Evolutionary conservation across 139 green algal species (phyloP).

Genomic region (Nannochloris sp.): DNA sequence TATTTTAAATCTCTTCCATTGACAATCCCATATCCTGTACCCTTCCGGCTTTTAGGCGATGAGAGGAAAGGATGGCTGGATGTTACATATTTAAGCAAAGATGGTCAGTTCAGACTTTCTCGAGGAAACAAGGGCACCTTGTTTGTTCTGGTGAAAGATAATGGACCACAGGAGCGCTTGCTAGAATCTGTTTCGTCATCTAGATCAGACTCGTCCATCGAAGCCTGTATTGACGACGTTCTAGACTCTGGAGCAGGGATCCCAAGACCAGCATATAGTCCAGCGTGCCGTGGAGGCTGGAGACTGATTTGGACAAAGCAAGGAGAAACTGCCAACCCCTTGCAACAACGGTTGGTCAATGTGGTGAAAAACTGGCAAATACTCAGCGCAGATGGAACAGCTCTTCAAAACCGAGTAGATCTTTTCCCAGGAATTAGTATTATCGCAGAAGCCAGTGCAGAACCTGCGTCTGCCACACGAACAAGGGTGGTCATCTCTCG

Average conservation of each 20-base stretch:
- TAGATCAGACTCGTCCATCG: conserved; percentile 3
- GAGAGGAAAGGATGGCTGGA: conserved; percentile 90
- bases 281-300: conserved; percentile 45
- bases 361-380: conserved; percentile 49
- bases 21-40: conserved; percentile 90
- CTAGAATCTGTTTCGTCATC: conserved; percentile 22
- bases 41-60: conserved; percentile 87
- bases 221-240: conserved; percentile 18
- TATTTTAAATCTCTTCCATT: conserved; percentile 75
- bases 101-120: conserved; percentile 55
- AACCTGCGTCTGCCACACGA: conserved; percentile 18
- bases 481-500: conserved; percentile 44
- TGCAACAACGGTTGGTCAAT: conserved; percentile 48
- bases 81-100: conserved; percentile 64
- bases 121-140: conserved; percentile 79
- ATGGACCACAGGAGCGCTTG: conserved; percentile 39
- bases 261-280: conserved; percentile 29
- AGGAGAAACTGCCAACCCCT: conserved; percentile 39
- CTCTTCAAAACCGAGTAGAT: conserved; percentile 58
- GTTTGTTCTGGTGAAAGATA: conserved; percentile 50
- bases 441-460: conserved; percentile 38
- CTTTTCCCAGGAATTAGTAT: conserved; percentile 36
- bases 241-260: conserved; percentile 11
- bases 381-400: conserved; percentile 32
- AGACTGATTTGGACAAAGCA: conserved; percentile 62